Evolutionary conservation across 129 eudicot species (phyloP), one percentile per base, ranked within the genome.

Genomic region (Mikania micrantha): DNA sequence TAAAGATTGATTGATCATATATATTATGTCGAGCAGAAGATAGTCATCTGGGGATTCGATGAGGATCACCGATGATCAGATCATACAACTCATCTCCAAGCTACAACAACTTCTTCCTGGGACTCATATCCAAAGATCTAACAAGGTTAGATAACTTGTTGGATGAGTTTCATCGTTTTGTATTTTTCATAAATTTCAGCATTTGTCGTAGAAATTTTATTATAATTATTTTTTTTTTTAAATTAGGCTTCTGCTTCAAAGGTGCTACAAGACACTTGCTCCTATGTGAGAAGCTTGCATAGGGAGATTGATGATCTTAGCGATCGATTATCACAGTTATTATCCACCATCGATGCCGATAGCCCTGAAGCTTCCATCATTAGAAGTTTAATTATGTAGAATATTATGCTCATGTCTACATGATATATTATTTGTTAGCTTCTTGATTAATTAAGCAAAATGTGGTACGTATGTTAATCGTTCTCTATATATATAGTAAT

Each of bases 21-120:
- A n/a, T n/a, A 77, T 50, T 44, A 77, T 88, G 98, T 92, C 98
- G 5, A 75, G 89, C 67, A 81, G 97, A 81, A 78, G 98, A 67
- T 81, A 82, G 98, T 74, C 90, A 4, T 67, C 84, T 10, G 81
- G 80, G 9, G 45, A 74, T 57, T 71, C 97, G 25, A 17, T 28
- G 1, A 87, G 97, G 66, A 90, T 90, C 16, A 64, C 77, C 0
- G 97, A 91, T 75, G 97, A 91, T 64, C 97, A 91, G 58, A 91
- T 87, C 74, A 75, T 87, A 39, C 88, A 87, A 41, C 97, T 91
- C 28, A 73, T 91, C 54, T 85, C 97, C 64, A 87, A 91, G 86
- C 49, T 91, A 64, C 95, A 85, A 35, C 95, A 91, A 72, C 90
- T 87, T 28, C 81, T 91, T 64, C 97, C 97, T 0, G 95, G 87